Base-by-base conservation (phyloP, 148 eudicot genomes). In the Vaccinium myrtillus region DNA sequence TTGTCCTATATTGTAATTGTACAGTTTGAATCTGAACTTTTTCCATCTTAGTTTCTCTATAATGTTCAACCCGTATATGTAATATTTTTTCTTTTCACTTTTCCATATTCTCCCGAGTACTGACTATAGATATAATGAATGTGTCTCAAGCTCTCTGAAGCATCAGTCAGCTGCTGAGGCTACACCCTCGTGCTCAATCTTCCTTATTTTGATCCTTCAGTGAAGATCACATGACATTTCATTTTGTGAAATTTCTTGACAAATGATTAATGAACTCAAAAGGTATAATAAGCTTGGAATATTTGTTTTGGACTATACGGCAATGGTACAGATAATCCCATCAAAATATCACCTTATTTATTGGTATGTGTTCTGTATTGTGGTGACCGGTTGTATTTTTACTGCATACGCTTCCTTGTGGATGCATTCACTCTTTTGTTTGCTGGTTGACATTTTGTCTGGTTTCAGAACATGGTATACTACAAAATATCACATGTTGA, bases 401-500 rank as follows among this genome's bases (percentile, higher is more conserved):
- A 32, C 32, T 76, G 12, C 70, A 15, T 74, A 85, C 10, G 13
- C 3, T 51, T 51, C 50, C 43, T 21, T 53, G 15, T 36, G 85
- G 39, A 82, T 63, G 25, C 30, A 58, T 46, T 15, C 21, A 7
- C 30, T 77, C 10, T 27, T 8, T 39, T 63, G 63, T 48, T 46
- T 51, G 59, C 43, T 49, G 30, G 46, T 67, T 63, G 81, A 46
- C 77, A 30, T 86, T 54, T 88, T 84, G 12, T 84, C 25, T 87
- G 80, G 80, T 86, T 89, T 50, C 90, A 97, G 98, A 93, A 93
- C 91, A 92, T 97, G 98, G 98, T 91, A 82, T 97, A 97, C 92
- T 97, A 97, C 93, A 97, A 94, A 89, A 75, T 95, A 83, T 93
- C 98, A 54, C 98, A 97, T 87, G 99, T 97, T 87, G 99, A 97